These are phyloP conservation scores for Hypoxylon sp. DNA, from an alignment of 2,329 filamentous ascomycete species.

Conservation along the genomic window DNA sequence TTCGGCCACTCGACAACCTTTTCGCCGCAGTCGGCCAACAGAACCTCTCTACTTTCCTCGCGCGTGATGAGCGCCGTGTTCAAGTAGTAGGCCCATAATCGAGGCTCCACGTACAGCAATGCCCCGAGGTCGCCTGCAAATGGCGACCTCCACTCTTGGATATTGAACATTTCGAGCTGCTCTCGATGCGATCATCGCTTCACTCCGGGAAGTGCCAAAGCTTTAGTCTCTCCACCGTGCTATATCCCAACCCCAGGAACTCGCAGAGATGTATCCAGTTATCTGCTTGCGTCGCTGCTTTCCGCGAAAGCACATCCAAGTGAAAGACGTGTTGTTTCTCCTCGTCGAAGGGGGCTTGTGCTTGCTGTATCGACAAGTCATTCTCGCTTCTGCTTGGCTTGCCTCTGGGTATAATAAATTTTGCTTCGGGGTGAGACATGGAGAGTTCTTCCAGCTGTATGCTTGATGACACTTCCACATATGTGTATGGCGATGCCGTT, in stretches of 20 bases:
- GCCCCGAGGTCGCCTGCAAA: not conserved
- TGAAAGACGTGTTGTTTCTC: constrained; percentile 31
- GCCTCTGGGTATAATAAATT: constrained; percentile 42
- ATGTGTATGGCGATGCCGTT: constrained; percentile 30
- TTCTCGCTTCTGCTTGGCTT: not conserved
- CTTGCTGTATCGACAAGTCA: constrained; percentile 14
- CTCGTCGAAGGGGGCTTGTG: constrained; percentile 36
- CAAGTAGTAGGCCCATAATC: too few species aligned
- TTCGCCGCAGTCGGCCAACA: too few species aligned
- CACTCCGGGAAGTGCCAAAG: constrained; percentile 44
- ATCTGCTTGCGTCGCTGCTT: constrained; percentile 40
- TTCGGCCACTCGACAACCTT: too few species aligned
- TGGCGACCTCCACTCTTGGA: not conserved
- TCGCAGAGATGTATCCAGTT: constrained; percentile 46
- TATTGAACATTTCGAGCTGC: not conserved
- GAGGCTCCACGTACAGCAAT: not conserved
- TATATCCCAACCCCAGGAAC: constrained; percentile 47
- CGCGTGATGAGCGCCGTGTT: too few species aligned
- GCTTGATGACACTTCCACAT: constrained; percentile 37
- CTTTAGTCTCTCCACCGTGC: constrained; percentile 44
- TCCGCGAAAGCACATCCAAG: constrained; percentile 39
- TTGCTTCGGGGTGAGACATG: constrained; percentile 37
- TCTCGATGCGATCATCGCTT: not conserved
- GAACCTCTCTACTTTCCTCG: too few species aligned
- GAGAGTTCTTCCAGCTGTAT: constrained; percentile 40